Conservation (phyloP, 2,329 filamentous ascomycete species). For the Aspergillus felis region DNA sequence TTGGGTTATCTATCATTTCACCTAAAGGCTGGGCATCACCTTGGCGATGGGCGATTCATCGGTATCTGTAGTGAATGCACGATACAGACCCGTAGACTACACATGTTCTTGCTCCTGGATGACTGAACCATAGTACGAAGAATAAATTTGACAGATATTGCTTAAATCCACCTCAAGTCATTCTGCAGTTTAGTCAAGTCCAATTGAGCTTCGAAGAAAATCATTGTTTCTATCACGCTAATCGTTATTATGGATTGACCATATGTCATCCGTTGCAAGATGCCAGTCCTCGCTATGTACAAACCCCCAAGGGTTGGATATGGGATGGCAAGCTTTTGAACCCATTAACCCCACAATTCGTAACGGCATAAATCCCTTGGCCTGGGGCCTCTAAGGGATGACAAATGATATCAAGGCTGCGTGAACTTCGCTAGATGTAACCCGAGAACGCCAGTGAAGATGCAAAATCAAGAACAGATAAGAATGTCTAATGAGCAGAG, state of each 20-base stretch:
- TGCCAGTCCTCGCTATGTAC: conserved; percentile 15
- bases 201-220: neutral
- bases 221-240: conserved; percentile 17
- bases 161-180: no score
- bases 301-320: conserved; percentile 6
- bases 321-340: conserved; percentile 9
- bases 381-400: conserved; percentile 2
- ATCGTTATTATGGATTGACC: conserved; percentile 14
- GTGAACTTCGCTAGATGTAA: conserved; percentile 16
- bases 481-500: conserved; percentile 21
- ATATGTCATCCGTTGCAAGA: conserved; percentile 1
- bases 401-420: conserved; percentile 11
- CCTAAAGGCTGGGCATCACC: no score
- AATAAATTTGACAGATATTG: no score
- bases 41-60: no score
- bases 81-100: no score
- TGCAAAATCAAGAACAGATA: conserved; percentile 12
- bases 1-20: neutral
- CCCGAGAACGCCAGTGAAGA: conserved; percentile 15
- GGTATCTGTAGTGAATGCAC: no score
- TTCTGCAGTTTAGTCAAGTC: neutral
- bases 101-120: no score
- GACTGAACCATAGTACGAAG: no score
- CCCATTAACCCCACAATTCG: conserved; percentile 8
- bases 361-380: conserved; percentile 15